A percentile compares a stretch with the other conserved stretches of the same genome.
phyloP scores from a whole-genome alignment of 805 yeast genomes.

The Cyberlindnera maritima region DNA sequence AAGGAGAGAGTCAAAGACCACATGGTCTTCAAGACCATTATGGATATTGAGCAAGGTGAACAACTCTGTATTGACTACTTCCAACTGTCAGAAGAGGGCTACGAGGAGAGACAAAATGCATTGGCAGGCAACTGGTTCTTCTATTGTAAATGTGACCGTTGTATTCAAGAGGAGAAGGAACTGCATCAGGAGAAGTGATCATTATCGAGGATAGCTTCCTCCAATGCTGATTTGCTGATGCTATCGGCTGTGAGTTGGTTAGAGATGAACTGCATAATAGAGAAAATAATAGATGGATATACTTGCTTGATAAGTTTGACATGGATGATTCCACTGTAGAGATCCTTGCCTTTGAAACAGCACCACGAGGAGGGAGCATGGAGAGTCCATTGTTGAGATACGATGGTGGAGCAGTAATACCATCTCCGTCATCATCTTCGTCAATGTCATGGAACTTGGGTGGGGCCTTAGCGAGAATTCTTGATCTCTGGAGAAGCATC shows the following conservation, averaged over 20 bases:
- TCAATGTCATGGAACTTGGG: constrained; percentile 19
- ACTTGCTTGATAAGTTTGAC: constrained; percentile 34
- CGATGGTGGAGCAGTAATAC: constrained; percentile 8
- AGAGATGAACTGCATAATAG: neutral
- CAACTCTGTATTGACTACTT: constrained; percentile 64
- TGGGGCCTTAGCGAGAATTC: constrained; percentile 22
- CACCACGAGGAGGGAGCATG: neutral
- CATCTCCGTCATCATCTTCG: constrained; percentile 21
- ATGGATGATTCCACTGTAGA: constrained; percentile 21
- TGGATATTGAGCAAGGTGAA: constrained; percentile 40
- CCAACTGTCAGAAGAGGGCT: constrained; percentile 41
- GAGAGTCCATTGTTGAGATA: neutral
- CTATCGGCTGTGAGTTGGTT: constrained; percentile 26
- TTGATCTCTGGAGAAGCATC: constrained; percentile 24
- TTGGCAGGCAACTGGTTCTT: constrained; percentile 59
- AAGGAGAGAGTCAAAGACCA: constrained; percentile 40
- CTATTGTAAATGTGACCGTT: constrained; percentile 49
- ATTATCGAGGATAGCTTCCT: constrained; percentile 38
- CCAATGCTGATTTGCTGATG: constrained; percentile 39
- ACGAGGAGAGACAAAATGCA: constrained; percentile 38
- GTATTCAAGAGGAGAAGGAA: constrained; percentile 28
- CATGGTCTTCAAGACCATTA: constrained; percentile 42
- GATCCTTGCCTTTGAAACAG: neutral
- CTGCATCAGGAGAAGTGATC: constrained; percentile 25
- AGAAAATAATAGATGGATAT: neutral